Conservation (phyloP, 768 basidiomycete genomes). For the Russula sp. region DNA sequence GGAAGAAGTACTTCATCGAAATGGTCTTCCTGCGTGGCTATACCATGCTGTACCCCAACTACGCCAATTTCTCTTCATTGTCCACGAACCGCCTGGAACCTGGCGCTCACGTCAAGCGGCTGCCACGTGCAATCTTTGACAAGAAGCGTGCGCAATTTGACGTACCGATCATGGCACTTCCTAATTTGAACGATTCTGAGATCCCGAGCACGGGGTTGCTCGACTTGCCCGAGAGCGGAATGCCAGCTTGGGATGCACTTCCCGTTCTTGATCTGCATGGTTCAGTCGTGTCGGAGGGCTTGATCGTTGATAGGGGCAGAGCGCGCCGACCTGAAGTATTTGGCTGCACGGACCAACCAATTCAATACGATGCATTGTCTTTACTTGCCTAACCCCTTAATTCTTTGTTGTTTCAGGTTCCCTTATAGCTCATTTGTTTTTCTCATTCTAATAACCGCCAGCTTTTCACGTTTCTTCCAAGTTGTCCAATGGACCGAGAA, state of each 20-base stretch:
- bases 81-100: conserved; percentile 91
- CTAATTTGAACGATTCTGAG: conserved; percentile 33
- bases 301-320: conserved; percentile 38
- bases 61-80: conserved; percentile 61
- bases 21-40: conserved; percentile 77
- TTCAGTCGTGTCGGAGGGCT: conserved; percentile 38
- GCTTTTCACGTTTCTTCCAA: not conserved
- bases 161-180: conserved; percentile 64
- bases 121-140: conserved; percentile 44
- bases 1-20: conserved; percentile 91
- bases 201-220: conserved; percentile 43
- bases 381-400: conserved; percentile 31
- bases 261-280: conserved; percentile 62
- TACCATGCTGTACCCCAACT: conserved; percentile 90
- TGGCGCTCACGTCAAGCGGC: conserved; percentile 71
- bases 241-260: conserved; percentile 54
- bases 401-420: not conserved
- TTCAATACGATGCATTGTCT: conserved; percentile 28
- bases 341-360: conserved; percentile 28
- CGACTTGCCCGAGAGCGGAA: conserved; percentile 52
- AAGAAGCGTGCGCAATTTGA: conserved; percentile 63
- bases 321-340: conserved; percentile 33
- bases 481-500: not conserved
- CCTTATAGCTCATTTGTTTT: not conserved
- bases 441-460: not conserved